Base-by-base conservation (phyloP, 2,329 filamentous ascomycete species). In the Mycosphaerella arachidis region DNA sequence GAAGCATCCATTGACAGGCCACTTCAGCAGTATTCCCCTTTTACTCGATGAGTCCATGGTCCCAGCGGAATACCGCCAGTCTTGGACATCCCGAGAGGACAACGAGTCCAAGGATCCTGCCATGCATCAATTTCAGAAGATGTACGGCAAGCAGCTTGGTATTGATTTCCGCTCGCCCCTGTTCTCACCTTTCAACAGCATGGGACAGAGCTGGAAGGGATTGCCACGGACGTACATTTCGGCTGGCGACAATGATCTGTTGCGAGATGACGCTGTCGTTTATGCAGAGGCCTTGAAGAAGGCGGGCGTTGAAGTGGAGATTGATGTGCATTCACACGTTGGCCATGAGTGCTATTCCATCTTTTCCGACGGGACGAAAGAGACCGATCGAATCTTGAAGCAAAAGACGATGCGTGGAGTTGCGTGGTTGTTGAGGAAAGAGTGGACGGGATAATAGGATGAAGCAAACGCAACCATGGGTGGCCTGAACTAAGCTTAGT, bases 341-440 rank as follows among this genome's bases (percentile, higher is more conserved):
- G 56, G 33, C 10, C 48, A 57, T 30, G 31, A 57, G 8, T 57
- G 56, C 24, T 57, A 45, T 24, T 57, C 48, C 20, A 53, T 57
- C 20, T 57, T 18, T 20, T 31, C 29, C 13, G 27, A 31, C n/a
- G 48, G 29, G 35, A 40, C n/a, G 8, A 31, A 53, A 10, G 33
- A 46, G 16, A 24, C 30, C 45, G 33, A 33, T n/a, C 31, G 35
- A 27, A 35, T 35, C n/a, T 37, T 58, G 27, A 54, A 54, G 40
- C 45, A 37, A 12, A 50, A 30, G 16, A 54, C 56, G 3, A 58
- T 58, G 56, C 20, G 24, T 33, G 51, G 50, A 40, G 33, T 58
- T 33, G 51, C 56, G 40, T 58, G 56, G 51, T 50, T 58, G 56
- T 27, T 58, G 43, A 33, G 51, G 0, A 58, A 40, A 35, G 43